Evolutionary conservation across 805 yeast genomes (phyloP).

Genomic region (Blastobotrys chiropterorum): DNA sequence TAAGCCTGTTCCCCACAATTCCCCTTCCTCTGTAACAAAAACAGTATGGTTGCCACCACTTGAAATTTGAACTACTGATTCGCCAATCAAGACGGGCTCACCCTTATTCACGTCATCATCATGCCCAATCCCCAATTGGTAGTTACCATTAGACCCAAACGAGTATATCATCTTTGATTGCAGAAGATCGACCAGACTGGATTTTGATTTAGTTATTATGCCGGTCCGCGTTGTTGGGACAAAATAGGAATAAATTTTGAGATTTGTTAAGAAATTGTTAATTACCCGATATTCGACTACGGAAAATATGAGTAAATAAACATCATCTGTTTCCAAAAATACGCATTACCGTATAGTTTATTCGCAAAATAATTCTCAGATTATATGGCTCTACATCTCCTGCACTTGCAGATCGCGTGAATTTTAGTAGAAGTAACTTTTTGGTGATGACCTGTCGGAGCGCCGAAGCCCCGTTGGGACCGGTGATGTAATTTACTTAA

Average conservation of each 20-base stretch:
- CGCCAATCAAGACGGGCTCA: constrained; percentile 5
- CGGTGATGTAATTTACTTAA: not conserved
- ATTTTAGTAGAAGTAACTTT: too few relatives aligned
- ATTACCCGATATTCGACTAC: too few relatives aligned
- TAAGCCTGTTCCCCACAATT: constrained; percentile 53
- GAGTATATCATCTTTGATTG: constrained; percentile 22
- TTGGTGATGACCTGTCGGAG: not conserved
- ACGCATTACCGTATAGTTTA: too few relatives aligned
- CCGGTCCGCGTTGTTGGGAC: too few relatives aligned
- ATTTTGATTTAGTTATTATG: too few relatives aligned
- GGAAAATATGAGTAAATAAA: too few relatives aligned
- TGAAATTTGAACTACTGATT: constrained; percentile 33
- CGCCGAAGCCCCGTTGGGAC: not conserved
- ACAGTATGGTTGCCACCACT: constrained; percentile 90
- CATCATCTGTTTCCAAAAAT: too few relatives aligned
- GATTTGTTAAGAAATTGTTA: too few relatives aligned
- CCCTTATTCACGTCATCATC: constrained; percentile 38
- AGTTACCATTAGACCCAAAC: constrained; percentile 82
- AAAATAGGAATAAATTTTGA: too few relatives aligned
- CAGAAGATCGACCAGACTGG: not conserved
- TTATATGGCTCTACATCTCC: too few relatives aligned
- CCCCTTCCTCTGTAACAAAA: constrained; percentile 48
- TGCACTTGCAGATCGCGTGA: not conserved
- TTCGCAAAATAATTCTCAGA: too few relatives aligned
- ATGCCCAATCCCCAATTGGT: constrained; percentile 62